Percentiles rank a stretch among this genome's conserved stretches.
phyloP scores from a whole-genome alignment of 306 rosid genomes.

The Leucaena leucocephala region DNA sequence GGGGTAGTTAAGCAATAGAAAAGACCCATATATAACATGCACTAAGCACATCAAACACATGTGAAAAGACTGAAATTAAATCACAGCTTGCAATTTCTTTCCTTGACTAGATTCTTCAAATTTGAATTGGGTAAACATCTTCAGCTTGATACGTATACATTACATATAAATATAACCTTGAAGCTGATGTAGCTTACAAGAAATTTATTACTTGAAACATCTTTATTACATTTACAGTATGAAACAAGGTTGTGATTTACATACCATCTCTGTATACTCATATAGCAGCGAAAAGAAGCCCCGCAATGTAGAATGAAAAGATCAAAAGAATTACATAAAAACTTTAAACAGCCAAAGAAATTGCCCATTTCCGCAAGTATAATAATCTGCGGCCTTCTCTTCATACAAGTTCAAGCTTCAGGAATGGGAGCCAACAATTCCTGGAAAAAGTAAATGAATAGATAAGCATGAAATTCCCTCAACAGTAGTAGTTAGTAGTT shows the following conservation, averaged over 20 bases:
- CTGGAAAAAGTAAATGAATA: slow-evolving; percentile 48
- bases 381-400: slow-evolving; percentile 29
- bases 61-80: background rate
- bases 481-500: slow-evolving; percentile 5
- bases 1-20: too few relatives aligned
- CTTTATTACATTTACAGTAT: slow-evolving; percentile 37
- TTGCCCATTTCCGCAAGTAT: slow-evolving; percentile 32
- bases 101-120: background rate
- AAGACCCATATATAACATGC: too few relatives aligned
- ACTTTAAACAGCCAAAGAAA: slow-evolving; percentile 13
- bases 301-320: slow-evolving; percentile 13
- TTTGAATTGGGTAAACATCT: background rate
- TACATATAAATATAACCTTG: background rate
- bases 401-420: slow-evolving; percentile 55
- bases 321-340: background rate
- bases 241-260: slow-evolving; percentile 42
- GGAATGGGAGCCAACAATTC: slow-evolving; percentile 61
- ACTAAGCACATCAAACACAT: background rate
- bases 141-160: background rate
- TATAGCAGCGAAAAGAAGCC: slow-evolving; percentile 6
- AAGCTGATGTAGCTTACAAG: slow-evolving; percentile 44
- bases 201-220: slow-evolving; percentile 8
- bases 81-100: background rate
- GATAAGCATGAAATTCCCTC: slow-evolving; percentile 19
- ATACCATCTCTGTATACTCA: slow-evolving; percentile 9